Evolutionary conservation across 2,329 filamentous ascomycete species (phyloP).

Genomic region (Neofusicoccum ribis): DNA sequence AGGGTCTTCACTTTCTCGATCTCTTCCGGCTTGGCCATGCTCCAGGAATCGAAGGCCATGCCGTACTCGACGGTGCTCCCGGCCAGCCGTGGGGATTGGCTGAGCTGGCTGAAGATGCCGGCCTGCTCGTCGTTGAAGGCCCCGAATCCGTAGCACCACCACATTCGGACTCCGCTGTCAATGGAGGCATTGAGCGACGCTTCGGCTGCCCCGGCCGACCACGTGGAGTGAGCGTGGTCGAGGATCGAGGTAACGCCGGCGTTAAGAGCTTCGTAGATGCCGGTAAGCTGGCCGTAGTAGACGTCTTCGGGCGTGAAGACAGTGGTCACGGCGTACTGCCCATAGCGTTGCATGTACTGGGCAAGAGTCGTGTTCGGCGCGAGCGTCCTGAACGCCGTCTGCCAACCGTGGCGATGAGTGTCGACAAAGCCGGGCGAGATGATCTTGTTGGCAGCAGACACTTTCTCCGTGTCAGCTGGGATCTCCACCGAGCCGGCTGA

Average conservation of each 20-base stretch:
- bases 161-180: slow-evolving; percentile 49
- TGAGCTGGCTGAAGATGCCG: slow-evolving; percentile 8
- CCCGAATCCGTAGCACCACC: slow-evolving; percentile 44
- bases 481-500: slow-evolving; percentile 23
- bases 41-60: slow-evolving; percentile 20
- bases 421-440: slow-evolving; percentile 58
- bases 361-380: slow-evolving; percentile 48
- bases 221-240: slow-evolving; percentile 54
- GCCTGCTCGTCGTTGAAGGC: slow-evolving; percentile 25
- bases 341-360: slow-evolving; percentile 20
- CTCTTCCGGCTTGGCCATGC: slow-evolving; percentile 18
- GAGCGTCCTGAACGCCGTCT: slow-evolving; percentile 56
- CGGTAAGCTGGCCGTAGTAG: slow-evolving; percentile 32
- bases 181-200: slow-evolving; percentile 50
- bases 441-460: slow-evolving; percentile 52
- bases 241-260: slow-evolving; percentile 55
- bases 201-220: slow-evolving; percentile 43
- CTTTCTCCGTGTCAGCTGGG: slow-evolving; percentile 38
- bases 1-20: not conserved
- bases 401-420: slow-evolving; percentile 53
- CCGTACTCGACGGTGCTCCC: slow-evolving; percentile 19
- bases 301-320: slow-evolving; percentile 27
- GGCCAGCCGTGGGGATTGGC: not conserved
- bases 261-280: slow-evolving; percentile 52
- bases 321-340: not conserved